phyloP scores from a whole-genome alignment of 2,329 filamentous ascomycete species.

The Xylariaceae sp. region DNA sequence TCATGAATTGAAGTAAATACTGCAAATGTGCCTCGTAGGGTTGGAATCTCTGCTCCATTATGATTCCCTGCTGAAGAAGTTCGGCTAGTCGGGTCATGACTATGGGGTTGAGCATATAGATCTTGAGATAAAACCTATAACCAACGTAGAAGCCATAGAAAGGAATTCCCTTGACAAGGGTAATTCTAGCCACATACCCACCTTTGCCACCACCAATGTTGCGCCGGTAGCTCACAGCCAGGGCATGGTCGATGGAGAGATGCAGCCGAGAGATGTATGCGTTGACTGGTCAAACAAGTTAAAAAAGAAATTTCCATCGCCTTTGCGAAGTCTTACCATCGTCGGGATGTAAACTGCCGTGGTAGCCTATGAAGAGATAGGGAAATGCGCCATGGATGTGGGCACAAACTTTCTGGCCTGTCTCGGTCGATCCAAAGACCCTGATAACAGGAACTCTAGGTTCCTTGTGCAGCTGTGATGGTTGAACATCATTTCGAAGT shows the following conservation, averaged over 20 bases:
- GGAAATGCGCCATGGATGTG: slow-evolving; percentile 96
- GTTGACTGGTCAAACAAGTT: slow-evolving; percentile 59
- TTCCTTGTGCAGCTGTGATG: slow-evolving; percentile 64
- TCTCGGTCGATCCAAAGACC: slow-evolving; percentile 91
- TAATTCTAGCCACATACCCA: slow-evolving; percentile 86
- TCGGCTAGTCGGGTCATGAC: slow-evolving; percentile 89
- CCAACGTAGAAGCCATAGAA: slow-evolving; percentile 97
- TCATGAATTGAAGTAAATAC: slow-evolving; percentile 96
- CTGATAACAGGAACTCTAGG: slow-evolving; percentile 86
- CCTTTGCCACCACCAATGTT: slow-evolving; percentile 72
- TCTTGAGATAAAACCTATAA: slow-evolving; percentile 88
- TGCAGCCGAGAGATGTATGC: slow-evolving; percentile 80
- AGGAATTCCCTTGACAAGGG: slow-evolving; percentile 88
- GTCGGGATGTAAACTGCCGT: slow-evolving; percentile 69
- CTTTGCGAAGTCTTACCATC: slow-evolving; percentile 62
- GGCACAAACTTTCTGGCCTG: slow-evolving; percentile 93
- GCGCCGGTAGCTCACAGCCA: slow-evolving; percentile 83
- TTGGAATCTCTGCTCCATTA: slow-evolving; percentile 84
- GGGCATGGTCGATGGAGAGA: slow-evolving; percentile 86
- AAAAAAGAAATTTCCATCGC: slow-evolving; percentile 27
- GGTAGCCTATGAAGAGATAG: slow-evolving; percentile 91
- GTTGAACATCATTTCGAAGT: slow-evolving; percentile 69
- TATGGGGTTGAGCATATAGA: slow-evolving; percentile 88
- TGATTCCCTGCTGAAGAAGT: slow-evolving; percentile 83
- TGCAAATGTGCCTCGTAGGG: slow-evolving; percentile 95